A percentile compares a stretch with the other conserved stretches of the same genome.
These are phyloP conservation scores for Apophysomyces sp. DNA, from an alignment of 371 early-diverging fungal species.

Conservation along the genomic window DNA sequence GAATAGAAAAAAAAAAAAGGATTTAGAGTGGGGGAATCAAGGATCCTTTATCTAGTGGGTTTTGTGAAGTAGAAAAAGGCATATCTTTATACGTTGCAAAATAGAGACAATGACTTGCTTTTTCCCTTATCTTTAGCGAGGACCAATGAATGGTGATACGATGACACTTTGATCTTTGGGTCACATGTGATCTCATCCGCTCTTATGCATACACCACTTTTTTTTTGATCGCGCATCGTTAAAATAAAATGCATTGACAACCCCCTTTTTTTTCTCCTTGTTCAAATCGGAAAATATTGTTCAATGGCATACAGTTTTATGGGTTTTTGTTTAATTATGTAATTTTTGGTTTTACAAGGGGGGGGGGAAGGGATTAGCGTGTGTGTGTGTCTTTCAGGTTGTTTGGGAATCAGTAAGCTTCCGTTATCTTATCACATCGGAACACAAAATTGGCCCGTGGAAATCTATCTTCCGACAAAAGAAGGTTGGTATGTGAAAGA, in stretches of 20 bases:
- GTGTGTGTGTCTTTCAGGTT: too few relatives aligned
- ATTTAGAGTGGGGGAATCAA: background rate
- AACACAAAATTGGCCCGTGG: background rate
- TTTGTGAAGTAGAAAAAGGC: too few relatives aligned
- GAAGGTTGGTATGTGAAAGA: background rate
- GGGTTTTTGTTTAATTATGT: too few relatives aligned
- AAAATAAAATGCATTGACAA: background rate
- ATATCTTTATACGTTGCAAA: background rate
- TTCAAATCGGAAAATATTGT: too few relatives aligned
- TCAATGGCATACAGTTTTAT: too few relatives aligned
- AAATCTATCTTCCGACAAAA: constrained; percentile 1
- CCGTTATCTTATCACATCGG: constrained; percentile 3
- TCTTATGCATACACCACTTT: background rate
- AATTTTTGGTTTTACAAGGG: too few relatives aligned
- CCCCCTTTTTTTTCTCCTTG: background rate
- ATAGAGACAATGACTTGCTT: background rate
- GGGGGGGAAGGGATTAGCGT: too few relatives aligned
- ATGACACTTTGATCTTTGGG: constrained; percentile 2
- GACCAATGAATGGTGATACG: constrained; percentile 3
- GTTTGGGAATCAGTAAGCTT: background rate
- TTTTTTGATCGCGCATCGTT: too few relatives aligned
- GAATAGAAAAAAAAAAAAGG: background rate
- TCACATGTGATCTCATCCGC: background rate
- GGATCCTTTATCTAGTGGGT: too few relatives aligned
- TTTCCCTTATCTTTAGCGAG: background rate